These are phyloP conservation scores for Cinnamomum chago DNA, from an alignment of 164 flowering plant species.

Conservation along the genomic window DNA sequence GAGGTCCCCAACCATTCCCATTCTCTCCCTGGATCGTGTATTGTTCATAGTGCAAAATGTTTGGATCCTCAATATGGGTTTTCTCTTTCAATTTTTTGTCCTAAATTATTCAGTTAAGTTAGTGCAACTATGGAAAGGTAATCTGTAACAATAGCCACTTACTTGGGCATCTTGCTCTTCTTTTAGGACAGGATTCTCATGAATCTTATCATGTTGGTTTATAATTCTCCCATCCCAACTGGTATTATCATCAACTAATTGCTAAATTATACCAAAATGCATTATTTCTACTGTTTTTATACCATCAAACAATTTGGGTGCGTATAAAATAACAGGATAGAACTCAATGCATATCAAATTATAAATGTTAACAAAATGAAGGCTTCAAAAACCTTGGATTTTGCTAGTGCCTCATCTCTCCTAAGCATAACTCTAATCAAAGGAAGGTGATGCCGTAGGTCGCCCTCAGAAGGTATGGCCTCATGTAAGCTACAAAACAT, in stretches of 20 bases:
- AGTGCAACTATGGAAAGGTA: neutral
- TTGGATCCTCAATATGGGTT: no score
- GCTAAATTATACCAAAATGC: neutral
- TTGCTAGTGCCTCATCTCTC: conserved; percentile 33
- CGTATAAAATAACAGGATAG: neutral
- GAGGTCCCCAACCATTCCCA: no score
- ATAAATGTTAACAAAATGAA: neutral
- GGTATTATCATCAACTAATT: neutral
- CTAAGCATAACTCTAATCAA: conserved; percentile 35
- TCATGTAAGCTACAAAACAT: conserved; percentile 36
- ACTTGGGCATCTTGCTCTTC: conserved; percentile 99
- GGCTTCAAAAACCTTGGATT: conserved; percentile 33
- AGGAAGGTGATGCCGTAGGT: conserved; percentile 34
- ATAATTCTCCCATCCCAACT: neutral
- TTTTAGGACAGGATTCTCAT: conserved; percentile 78
- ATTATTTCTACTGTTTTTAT: neutral
- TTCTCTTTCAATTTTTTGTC: no score
- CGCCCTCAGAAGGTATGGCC: conserved; percentile 37
- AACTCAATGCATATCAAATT: neutral
- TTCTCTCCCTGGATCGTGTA: no score
- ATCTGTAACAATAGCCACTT: conserved; percentile 8
- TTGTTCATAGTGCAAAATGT: no score
- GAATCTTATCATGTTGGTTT: neutral
- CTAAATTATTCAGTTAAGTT: no score
- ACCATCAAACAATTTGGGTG: neutral